phyloP scores from a whole-genome alignment of 345 rosid genomes.

The Crucihimalaya himalaica region DNA sequence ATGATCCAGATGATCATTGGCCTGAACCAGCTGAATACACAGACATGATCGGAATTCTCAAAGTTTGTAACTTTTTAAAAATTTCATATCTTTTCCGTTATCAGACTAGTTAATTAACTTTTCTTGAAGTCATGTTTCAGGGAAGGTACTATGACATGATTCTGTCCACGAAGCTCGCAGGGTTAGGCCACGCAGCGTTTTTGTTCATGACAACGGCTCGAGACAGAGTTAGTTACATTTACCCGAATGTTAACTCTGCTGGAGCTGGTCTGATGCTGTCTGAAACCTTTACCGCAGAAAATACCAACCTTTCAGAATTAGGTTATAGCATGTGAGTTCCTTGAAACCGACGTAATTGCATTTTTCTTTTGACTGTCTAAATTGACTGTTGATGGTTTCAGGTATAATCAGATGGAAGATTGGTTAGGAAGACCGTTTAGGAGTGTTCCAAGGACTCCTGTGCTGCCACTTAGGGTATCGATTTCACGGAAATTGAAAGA shows the following conservation, averaged over 20 bases:
- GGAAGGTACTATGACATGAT: conserved; percentile 92
- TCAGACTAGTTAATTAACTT: not conserved
- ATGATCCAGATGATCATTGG: conserved; percentile 81
- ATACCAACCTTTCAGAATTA: conserved; percentile 67
- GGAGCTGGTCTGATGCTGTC: conserved; percentile 89
- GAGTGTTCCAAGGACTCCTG: conserved; percentile 70
- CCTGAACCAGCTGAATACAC: conserved; percentile 85
- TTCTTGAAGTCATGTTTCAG: conserved; percentile 41
- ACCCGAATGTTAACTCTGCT: conserved; percentile 93
- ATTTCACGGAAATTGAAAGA: conserved; percentile 83
- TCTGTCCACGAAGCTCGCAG: conserved; percentile 87
- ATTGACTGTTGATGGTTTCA: conserved; percentile 35
- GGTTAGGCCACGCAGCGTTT: conserved; percentile 89
- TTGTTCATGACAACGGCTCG: conserved; percentile 86
- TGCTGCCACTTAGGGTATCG: conserved; percentile 69
- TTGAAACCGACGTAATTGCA: conserved; percentile 1
- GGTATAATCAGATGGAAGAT: conserved; percentile 85
- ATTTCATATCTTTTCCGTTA: not conserved
- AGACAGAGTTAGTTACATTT: conserved; percentile 79
- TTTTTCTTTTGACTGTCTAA: not conserved
- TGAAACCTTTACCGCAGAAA: conserved; percentile 68
- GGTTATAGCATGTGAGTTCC: conserved; percentile 73
- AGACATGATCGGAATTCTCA: conserved; percentile 81
- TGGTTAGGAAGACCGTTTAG: conserved; percentile 87
- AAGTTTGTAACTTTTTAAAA: conserved; percentile 46